These are phyloP conservation scores for Sphagnum tenellum DNA, from an alignment of 225 moss, liverwort and hornwort species.

Conservation along the genomic window DNA sequence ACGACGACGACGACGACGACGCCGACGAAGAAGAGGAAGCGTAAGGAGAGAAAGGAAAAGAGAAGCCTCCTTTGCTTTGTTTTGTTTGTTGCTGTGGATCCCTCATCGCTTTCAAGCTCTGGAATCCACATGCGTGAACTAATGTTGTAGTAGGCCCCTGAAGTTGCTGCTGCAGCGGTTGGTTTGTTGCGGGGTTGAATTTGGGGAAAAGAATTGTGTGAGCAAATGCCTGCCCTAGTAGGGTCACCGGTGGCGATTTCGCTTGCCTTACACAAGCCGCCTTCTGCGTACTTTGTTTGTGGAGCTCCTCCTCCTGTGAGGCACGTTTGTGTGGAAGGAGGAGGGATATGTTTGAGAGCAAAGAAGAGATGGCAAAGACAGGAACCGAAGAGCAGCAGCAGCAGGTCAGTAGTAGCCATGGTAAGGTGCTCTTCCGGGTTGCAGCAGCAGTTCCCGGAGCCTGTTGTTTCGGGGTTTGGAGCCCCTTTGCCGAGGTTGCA, in stretches of 20 bases:
- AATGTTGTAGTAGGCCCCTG: no score
- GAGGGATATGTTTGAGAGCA: background rate
- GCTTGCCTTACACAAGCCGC: no score
- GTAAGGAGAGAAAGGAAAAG: background rate
- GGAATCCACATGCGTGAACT: background rate
- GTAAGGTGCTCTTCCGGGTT: background rate
- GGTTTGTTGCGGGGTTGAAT: background rate
- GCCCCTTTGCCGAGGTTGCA: conserved; percentile 44
- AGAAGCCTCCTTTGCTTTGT: background rate
- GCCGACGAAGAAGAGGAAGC: background rate
- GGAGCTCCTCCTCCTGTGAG: background rate
- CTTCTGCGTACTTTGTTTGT: no score
- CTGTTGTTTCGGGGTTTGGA: conserved; percentile 9
- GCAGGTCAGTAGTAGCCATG: conserved; percentile 3
- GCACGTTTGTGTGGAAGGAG: background rate
- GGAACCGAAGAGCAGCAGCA: background rate
- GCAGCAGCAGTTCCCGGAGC: background rate
- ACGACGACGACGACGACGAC: no score
- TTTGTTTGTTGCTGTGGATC: background rate
- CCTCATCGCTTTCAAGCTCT: background rate
- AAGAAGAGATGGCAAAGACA: background rate
- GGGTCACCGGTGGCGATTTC: background rate
- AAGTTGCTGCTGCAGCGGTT: no score
- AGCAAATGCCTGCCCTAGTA: background rate
- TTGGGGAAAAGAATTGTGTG: conserved; percentile 1